Percentiles rank a stretch among this genome's conserved stretches.
These are phyloP conservation scores for Fusarium torreyae DNA, from an alignment of 2,329 filamentous ascomycete species.

Conservation along the genomic window DNA sequence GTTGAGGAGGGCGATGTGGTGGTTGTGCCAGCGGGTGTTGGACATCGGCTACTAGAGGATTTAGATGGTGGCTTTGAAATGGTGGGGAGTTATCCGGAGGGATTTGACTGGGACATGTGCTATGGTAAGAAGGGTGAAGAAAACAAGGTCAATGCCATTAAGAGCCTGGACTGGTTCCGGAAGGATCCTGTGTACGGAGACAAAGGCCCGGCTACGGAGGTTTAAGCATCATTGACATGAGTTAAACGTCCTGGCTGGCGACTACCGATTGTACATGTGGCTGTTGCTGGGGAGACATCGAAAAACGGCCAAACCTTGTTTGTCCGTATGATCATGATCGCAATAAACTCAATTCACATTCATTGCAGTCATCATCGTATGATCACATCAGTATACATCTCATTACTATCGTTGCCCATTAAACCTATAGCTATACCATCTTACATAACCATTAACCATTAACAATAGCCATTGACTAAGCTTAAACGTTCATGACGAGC, in stretches of 20 bases:
- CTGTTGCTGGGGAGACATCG: neutral
- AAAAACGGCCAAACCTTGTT: neutral
- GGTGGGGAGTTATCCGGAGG: conserved; percentile 76
- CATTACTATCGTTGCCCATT: conserved; percentile 18
- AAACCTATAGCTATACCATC: neutral
- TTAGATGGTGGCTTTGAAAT: conserved; percentile 70
- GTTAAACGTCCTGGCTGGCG: neutral
- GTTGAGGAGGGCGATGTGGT: conserved; percentile 74
- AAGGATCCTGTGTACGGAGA: conserved; percentile 41
- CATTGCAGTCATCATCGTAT: no score
- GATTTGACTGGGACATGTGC: conserved; percentile 78
- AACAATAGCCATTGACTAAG: neutral
- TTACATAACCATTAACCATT: neutral
- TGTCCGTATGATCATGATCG: no score
- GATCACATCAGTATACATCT: neutral
- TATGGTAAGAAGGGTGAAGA: conserved; percentile 70
- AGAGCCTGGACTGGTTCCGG: conserved; percentile 29
- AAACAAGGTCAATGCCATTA: conserved; percentile 26
- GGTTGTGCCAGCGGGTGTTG: conserved; percentile 76
- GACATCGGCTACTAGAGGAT: conserved; percentile 74
- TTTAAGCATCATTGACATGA: neutral
- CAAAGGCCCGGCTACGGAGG: conserved; percentile 18
- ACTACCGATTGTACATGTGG: neutral
- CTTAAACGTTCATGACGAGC: conserved; percentile 40
- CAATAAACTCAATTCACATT: no score